A percentile compares a stretch with the other conserved stretches of the same genome.
phyloP scores from a whole-genome alignment of 2,329 filamentous ascomycete genomes.

The Epichloe festucae region DNA sequence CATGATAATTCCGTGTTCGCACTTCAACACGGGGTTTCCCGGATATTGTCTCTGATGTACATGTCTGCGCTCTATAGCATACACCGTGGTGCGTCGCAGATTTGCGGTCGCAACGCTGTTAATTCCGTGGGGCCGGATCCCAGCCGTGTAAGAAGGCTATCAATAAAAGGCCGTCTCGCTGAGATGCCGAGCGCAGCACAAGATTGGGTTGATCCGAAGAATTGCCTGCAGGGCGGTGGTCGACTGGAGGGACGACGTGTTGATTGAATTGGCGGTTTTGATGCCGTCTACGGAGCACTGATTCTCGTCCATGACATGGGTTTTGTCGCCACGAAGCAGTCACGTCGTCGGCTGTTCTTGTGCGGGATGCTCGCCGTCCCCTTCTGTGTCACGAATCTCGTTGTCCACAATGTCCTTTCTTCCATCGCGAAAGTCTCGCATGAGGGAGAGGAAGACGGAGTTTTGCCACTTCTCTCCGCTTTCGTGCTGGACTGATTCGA shows the following conservation, averaged over 20 bases:
- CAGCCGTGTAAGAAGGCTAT: not conserved
- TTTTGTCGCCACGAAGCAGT: slow-evolving; percentile 2
- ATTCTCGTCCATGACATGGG: not conserved
- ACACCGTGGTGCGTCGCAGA: too few species aligned
- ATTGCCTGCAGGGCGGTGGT: not conserved
- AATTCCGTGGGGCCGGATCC: too few species aligned
- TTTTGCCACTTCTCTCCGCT: slow-evolving; percentile 34
- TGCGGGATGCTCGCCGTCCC: slow-evolving; percentile 3
- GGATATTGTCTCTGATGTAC: too few species aligned
- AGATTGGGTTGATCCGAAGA: not conserved
- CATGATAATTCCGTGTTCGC: too few species aligned
- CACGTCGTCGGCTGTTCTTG: slow-evolving; percentile 5
- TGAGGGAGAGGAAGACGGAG: slow-evolving; percentile 30
- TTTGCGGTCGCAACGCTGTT: too few species aligned
- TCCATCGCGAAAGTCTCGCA: slow-evolving; percentile 32
- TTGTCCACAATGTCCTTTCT: slow-evolving; percentile 30
- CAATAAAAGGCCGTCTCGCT: slow-evolving; percentile 13
- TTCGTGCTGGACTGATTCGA: slow-evolving; percentile 31
- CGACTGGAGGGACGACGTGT: not conserved
- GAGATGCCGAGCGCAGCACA: slow-evolving; percentile 14
- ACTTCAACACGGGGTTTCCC: too few species aligned
- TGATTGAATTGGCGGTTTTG: too few species aligned
- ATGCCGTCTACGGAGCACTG: not conserved
- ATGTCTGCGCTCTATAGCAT: too few species aligned
- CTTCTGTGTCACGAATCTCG: slow-evolving; percentile 22